Base-by-base conservation (phyloP, 208 protist species). In the Angomonas deanei region DNA sequence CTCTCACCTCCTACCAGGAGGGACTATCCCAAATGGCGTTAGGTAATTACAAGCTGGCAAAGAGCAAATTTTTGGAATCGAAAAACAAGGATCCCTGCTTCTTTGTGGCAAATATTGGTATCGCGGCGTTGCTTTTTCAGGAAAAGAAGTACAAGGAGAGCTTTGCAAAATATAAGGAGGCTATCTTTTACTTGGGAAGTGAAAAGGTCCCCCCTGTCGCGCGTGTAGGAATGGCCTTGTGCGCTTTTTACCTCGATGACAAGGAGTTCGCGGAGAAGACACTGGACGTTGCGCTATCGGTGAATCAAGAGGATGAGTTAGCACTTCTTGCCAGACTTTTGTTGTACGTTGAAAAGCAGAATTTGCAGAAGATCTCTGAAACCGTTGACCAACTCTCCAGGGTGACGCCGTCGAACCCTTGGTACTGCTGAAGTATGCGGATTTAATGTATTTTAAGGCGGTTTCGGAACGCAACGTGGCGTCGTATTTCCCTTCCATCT, bases 161-260 rank as follows among this genome's bases (percentile, higher is more conserved):
- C 62, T 95, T 92, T 67, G 52, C 57, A 8, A 71, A 87, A 56
- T 95, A 91, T 61, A 77, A 84, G 60, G 70, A 74, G 30, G 84
- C 84, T 42, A 61, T 95, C 49, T 76, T 72, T 38, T 58, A 68
- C 49, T 62, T 95, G 36, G 89, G 89, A 3, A 86, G 76, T 36
- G 60, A 64, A 11, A 64, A 49, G 39, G 69, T 76, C 6, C 89
- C 89, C 42, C 62, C 80, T 13, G 68, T 95, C 65, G 84, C 88
- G 31, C 83, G 89, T 1, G 82, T 95, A 0, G 89, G 89, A 34
- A 88, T 95, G 82, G 85, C 72, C 2, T 69, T 95, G 33, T 95
- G 89, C 64, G 80, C 83, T 31, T 92, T 78, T 66, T 76, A 78
- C 27, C 56, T 95, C n/a, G 46, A 70, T 23, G 57, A 74, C 0